Percentiles rank a stretch among this genome's conserved stretches.
Evolutionary conservation across 2,329 filamentous ascomycete species (phyloP).

Genomic region (Pseudonectria foliicola): DNA sequence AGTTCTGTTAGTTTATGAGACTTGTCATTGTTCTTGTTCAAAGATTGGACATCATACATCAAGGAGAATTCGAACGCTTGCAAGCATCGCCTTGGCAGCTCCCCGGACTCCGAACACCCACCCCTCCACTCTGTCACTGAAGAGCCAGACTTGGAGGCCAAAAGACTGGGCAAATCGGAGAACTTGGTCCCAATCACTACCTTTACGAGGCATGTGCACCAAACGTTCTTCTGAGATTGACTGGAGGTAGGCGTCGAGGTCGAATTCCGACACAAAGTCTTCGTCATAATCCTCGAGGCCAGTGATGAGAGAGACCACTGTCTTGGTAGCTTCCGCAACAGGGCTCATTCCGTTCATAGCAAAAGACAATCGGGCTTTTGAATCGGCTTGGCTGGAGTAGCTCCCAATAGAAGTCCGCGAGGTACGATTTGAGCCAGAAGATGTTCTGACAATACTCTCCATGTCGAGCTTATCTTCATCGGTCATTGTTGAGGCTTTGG

Average conservation of each 20-base stretch:
- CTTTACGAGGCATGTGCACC: conserved; percentile 33
- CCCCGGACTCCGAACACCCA: conserved; percentile 14
- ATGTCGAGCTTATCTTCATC: no score
- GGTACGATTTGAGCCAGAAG: no score
- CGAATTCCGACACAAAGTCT: conserved; percentile 13
- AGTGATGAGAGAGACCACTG: conserved; percentile 11
- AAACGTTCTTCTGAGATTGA: conserved; percentile 33
- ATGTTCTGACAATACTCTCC: no score
- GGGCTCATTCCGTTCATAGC: no score
- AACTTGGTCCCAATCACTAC: conserved; percentile 35
- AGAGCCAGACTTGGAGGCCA: conserved; percentile 31
- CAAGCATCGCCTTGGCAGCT: conserved; percentile 26
- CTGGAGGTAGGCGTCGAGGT: conserved; percentile 24
- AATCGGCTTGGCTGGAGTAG: no score
- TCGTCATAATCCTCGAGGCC: conserved; percentile 15
- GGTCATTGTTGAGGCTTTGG: no score
- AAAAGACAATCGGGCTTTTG: no score
- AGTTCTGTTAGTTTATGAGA: no score
- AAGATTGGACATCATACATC: conserved; percentile 21
- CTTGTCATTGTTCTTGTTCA: no score
- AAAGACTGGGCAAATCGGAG: conserved; percentile 35
- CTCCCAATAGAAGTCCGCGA: no score
- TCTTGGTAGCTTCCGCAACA: conserved; percentile 6
- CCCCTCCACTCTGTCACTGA: conserved; percentile 25
- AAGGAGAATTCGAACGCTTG: conserved; percentile 31